Conservation (phyloP, 2,329 filamentous ascomycete genomes). For the Stagonosporopsis tanaceti region DNA sequence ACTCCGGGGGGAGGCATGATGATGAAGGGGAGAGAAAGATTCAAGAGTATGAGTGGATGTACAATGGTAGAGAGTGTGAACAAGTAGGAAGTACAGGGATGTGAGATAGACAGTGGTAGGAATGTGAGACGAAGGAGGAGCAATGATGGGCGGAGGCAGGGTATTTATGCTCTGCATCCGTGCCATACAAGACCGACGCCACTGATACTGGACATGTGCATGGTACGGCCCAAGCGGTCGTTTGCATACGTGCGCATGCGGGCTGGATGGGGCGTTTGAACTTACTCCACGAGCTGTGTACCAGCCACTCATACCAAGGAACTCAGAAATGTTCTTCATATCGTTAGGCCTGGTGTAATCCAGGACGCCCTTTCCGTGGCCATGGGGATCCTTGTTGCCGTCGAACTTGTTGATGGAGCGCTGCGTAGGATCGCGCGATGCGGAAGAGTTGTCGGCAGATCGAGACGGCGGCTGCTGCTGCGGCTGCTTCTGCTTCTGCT, state of each 20-base stretch:
- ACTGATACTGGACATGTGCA: constrained; percentile 3
- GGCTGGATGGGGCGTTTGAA: constrained; percentile 28
- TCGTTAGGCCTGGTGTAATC: constrained; percentile 40
- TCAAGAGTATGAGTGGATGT: constrained; percentile 4
- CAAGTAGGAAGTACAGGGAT: constrained; percentile 9
- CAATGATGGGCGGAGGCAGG: not conserved
- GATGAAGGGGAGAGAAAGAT: constrained; percentile 9
- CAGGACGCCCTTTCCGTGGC: constrained; percentile 2
- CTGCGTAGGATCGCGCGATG: constrained; percentile 35
- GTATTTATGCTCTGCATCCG: constrained; percentile 12
- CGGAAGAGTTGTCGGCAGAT: constrained; percentile 38
- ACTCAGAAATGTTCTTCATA: constrained; percentile 49
- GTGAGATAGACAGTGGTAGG: not conserved
- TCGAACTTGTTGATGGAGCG: constrained; percentile 43
- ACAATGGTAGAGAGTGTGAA: constrained; percentile 5
- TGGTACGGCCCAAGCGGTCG: constrained; percentile 8
- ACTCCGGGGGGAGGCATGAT: constrained; percentile 14
- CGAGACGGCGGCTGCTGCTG: constrained; percentile 20
- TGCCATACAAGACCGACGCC: not conserved
- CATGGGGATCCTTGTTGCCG: constrained; percentile 45
- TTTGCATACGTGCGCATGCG: constrained; percentile 13
- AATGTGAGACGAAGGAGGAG: not conserved
- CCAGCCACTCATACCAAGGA: constrained; percentile 46
- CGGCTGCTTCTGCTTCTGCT: constrained; percentile 33
- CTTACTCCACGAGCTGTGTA: constrained; percentile 49